phyloP scores from a whole-genome alignment of 306 rosid species.

The Quercus variabilis region DNA sequence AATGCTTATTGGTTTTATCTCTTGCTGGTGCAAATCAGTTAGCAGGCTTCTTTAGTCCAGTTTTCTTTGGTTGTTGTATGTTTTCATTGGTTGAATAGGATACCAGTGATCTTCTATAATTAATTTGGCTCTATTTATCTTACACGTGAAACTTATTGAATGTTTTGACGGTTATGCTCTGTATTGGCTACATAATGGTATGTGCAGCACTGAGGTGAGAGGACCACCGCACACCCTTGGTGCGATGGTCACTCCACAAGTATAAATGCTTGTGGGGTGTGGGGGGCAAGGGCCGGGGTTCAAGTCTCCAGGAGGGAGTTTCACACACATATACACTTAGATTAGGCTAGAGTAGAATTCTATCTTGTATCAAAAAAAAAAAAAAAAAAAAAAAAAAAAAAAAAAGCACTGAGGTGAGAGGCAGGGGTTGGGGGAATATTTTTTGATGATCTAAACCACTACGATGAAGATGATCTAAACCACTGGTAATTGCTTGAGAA shows the following conservation, averaged over 20 bases:
- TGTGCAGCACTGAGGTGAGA: constrained; percentile 82
- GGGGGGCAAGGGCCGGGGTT: too few species aligned
- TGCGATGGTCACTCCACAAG: too few species aligned
- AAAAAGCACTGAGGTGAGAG: too few species aligned
- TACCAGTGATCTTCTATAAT: neutral
- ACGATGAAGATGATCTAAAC: constrained; percentile 96
- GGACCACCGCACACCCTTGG: too few species aligned
- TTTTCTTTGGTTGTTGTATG: neutral
- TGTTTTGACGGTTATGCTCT: neutral
- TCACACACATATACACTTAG: too few species aligned
- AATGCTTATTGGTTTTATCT: neutral
- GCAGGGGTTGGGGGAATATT: constrained; percentile 97
- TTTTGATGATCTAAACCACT: too few species aligned
- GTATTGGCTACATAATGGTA: constrained; percentile 12
- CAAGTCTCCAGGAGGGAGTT: too few species aligned
- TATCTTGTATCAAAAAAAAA: too few species aligned
- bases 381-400: too few species aligned
- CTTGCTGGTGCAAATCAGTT: neutral
- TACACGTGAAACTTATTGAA: neutral
- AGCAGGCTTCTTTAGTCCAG: neutral
- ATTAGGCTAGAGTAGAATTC: too few species aligned
- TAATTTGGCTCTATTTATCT: neutral
- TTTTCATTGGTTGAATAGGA: neutral
- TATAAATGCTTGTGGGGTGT: too few species aligned
- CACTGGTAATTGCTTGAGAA: constrained; percentile 55